Base-by-base conservation (phyloP, 345 rosid genomes). In the Litchi chinensis region DNA sequence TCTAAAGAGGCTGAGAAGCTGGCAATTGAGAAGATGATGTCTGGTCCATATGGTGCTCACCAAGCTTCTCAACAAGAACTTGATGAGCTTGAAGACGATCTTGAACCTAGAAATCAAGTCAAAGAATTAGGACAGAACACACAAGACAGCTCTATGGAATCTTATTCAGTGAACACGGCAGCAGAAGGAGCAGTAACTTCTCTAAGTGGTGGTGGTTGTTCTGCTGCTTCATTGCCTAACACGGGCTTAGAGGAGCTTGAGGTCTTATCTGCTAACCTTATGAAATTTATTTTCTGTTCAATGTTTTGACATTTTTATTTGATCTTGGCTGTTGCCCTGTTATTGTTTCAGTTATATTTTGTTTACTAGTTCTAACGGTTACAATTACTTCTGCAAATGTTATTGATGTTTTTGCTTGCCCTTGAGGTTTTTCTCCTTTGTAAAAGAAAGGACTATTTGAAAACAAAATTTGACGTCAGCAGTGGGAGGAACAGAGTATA, bases 191-290 rank as follows among this genome's bases (percentile, higher is more conserved):
- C 84, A 32, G 76, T 67, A 75, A 50, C 73, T 5, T 75, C 90
- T 37, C 54, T 80, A 65, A 82, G 79, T 75, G 81, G 84, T 72
- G 86, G 79, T 67, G 79, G 81, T 80, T 71, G 84, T 80, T 81
- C 86, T 5, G 78, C 81, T 79, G 73, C 82, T 84, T 76, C 79
- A 26, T 79, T 54, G 70, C 54, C 85, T 16, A 76, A 71, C 66
- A 85, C 82, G 21, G 75, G 81, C 76, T 67, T 91, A 56, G 98
- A 91, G 84, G 99, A 96, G 90, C 98, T 94, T 10, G 98, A 96
- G 99, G 99, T 96, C 71, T 74, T 75, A 48, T 75, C 79, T 74
- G 50, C 85, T 65, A 21, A 26, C 76, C 68, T 56, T 60, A 8
- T 37, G 68, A 4, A 5, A 43, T 28, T 78, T 75, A 62, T 24